A percentile compares a stretch with the other conserved stretches of the same genome.
Evolutionary conservation across 495 filamentous ascomycete genomes (phyloP).

Genomic region (Podospora fimiseda): DNA sequence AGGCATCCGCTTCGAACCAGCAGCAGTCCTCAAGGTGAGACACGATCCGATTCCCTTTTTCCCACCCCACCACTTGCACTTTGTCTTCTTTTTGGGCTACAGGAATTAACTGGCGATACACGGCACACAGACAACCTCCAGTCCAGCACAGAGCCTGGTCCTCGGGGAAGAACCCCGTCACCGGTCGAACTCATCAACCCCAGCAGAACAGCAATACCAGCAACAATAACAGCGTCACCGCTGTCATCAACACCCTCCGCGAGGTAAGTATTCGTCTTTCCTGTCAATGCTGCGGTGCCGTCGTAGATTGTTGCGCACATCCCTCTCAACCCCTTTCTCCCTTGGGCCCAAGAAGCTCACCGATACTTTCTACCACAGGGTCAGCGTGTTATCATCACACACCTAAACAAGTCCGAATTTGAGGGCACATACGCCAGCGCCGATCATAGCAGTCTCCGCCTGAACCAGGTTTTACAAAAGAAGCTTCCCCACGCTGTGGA

Average conservation of each 20-base stretch:
- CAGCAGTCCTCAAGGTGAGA: too few relatives aligned
- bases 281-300: conserved; percentile 10
- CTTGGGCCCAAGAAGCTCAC: not conserved
- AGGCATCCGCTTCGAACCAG: conserved; percentile 18
- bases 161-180: conserved; percentile 31
- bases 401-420: conserved; percentile 66
- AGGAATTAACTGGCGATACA: conserved; percentile 18
- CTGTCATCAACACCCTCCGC: conserved; percentile 26
- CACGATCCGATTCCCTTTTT: conserved; percentile 22
- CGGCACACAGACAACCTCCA: conserved; percentile 34
- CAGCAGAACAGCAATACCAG: conserved; percentile 22
- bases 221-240: conserved; percentile 25
- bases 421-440: conserved; percentile 57
- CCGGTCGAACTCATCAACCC: conserved; percentile 27
- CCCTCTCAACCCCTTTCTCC: not conserved
- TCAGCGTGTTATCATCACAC: conserved; percentile 57
- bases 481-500: conserved; percentile 36
- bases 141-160: conserved; percentile 33
- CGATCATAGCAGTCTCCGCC: conserved; percentile 55
- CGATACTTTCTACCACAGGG: conserved; percentile 46
- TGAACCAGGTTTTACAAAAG: conserved; percentile 78
- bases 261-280: conserved; percentile 25
- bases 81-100: conserved; percentile 3
- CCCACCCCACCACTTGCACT: conserved; percentile 14
- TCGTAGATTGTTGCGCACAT: conserved; percentile 10